phyloP scores from a whole-genome alignment of 306 rosid genomes.

The Cicer pinnatifidum region DNA sequence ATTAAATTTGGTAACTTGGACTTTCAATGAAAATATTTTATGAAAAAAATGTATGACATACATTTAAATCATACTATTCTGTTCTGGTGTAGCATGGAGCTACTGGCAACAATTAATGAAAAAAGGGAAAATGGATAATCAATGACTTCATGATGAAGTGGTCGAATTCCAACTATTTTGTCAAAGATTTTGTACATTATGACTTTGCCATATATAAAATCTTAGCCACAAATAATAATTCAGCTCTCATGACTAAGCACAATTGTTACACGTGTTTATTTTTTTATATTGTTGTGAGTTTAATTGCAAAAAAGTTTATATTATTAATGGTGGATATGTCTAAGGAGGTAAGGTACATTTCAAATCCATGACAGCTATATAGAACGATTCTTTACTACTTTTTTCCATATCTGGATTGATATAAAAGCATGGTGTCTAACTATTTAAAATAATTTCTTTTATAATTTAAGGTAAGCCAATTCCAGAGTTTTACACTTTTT shows the following conservation, averaged over 20 bases:
- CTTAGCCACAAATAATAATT: constrained; percentile 49
- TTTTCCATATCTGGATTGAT: background rate
- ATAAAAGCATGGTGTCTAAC: background rate
- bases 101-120: constrained; percentile 29
- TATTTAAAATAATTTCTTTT: background rate
- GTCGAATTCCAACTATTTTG: constrained; percentile 34
- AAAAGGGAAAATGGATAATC: constrained; percentile 23
- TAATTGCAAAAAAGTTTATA: constrained; percentile 32
- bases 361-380: constrained; percentile 36
- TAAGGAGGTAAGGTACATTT: constrained; percentile 12
- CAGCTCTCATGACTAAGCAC: constrained; percentile 26
- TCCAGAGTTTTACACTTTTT: no score
- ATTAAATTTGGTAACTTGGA: no score
- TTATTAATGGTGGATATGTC: background rate
- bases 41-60: background rate
- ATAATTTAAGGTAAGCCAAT: no score
- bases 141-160: constrained; percentile 10
- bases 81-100: background rate
- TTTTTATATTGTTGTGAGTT: constrained; percentile 20
- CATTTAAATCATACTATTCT: background rate
- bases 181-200: constrained; percentile 33
- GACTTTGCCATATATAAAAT: constrained; percentile 34
- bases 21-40: no score
- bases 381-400: constrained; percentile 4
- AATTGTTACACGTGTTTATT: constrained; percentile 41